These are phyloP conservation scores for Mrakia blollopis DNA, from an alignment of 768 basidiomycete species.

Conservation along the genomic window DNA sequence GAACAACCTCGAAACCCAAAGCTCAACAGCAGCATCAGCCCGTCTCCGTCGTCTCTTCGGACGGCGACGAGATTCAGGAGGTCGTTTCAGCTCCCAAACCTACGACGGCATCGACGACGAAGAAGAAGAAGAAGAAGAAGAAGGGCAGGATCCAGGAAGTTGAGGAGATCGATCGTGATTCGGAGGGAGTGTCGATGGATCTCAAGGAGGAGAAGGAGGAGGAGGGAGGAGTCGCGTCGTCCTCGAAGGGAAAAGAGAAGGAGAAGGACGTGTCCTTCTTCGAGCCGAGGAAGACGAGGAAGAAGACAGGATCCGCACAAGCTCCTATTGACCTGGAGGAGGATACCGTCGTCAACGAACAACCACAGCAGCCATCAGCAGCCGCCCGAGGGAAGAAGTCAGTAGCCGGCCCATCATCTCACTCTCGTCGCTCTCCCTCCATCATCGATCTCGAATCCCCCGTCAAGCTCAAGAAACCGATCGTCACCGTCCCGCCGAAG, in stretches of 20 bases:
- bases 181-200: not conserved
- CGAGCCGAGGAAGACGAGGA: not conserved
- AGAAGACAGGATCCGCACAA: not conserved
- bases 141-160: not conserved
- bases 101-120: no score
- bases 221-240: not conserved
- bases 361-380: not conserved
- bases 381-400: not conserved
- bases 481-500: not conserved
- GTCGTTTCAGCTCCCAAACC: not conserved
- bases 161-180: not conserved
- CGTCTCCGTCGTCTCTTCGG: not conserved
- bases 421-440: not conserved
- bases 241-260: not conserved
- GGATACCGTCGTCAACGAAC: not conserved
- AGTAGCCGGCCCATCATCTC: not conserved
- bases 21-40: not conserved
- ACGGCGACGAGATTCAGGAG: not conserved
- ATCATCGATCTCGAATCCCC: conserved; percentile 15
- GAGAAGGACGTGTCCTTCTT: conserved; percentile 1
- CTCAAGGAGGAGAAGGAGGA: not conserved
- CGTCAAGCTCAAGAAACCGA: not conserved
- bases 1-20: not conserved
- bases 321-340: not conserved
- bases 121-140: not conserved